A percentile compares a stretch with the other conserved stretches of the same genome.
phyloP scores from a whole-genome alignment of 495 filamentous ascomycete species.

The Haplographium delicatum region DNA sequence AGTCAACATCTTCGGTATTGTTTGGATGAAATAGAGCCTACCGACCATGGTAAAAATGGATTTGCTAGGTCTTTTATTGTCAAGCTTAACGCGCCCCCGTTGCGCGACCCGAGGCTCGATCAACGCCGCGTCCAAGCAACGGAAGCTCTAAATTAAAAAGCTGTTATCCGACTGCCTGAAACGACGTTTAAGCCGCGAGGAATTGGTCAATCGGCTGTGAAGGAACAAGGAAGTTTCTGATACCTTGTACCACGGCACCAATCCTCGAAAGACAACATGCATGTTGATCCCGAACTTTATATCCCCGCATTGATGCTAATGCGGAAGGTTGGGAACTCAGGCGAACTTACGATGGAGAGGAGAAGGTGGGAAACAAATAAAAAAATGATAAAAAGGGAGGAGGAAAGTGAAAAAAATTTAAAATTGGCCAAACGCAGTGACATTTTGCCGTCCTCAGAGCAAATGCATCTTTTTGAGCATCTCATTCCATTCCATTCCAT shows the following conservation, averaged over 20 bases:
- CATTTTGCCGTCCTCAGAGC: too few species aligned
- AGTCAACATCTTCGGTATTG: conserved; percentile 8
- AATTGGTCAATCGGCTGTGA: background rate
- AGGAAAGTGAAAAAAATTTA: background rate
- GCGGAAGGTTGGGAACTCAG: too few species aligned
- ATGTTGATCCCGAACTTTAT: background rate
- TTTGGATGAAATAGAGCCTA: background rate
- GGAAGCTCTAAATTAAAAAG: background rate
- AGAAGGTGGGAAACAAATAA: background rate
- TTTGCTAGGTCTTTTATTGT: background rate
- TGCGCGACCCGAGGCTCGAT: background rate
- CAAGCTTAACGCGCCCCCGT: background rate
- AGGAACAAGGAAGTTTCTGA: background rate
- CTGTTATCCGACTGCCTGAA: background rate
- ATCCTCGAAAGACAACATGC: too few species aligned
- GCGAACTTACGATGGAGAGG: too few species aligned
- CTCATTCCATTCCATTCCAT: too few species aligned
- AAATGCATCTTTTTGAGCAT: too few species aligned
- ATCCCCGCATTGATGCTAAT: background rate
- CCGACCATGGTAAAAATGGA: background rate
- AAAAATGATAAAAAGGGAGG: background rate
- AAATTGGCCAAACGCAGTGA: too few species aligned
- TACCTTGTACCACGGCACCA: too few species aligned
- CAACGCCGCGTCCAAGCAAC: background rate
- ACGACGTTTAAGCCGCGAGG: background rate